Base-by-base conservation (phyloP, 805 yeast species). In the Zygoascus flipseniorum region DNA sequence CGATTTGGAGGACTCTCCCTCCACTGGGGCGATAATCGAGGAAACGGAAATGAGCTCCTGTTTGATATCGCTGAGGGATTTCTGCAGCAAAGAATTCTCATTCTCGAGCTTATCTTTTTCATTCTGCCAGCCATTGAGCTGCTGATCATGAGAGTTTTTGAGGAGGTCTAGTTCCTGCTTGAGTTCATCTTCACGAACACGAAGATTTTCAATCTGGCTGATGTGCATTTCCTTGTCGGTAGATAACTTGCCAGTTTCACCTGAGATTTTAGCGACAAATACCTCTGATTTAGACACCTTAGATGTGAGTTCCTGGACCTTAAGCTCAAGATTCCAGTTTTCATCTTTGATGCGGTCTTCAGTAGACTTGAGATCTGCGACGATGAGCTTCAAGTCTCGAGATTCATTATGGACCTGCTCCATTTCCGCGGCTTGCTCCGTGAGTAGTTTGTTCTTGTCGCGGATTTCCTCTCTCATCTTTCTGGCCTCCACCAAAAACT, bases 291-390 rank as follows among this genome's bases (percentile, higher is more conserved):
- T 54, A n/a, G 63, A 47, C 31, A 60, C 26, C 42, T 64, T 59
- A 3, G 58, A 54, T 39, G 55, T 56, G 11, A 61, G 59, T 45
- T 66, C 66, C 48, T 70, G 68, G 8, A 70, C 53, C 47, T 66
- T 63, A 20, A 65, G 56, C 49, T 68, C 71, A 35, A 70, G 60
- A 43, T 69, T 62, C 74, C 74, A 70, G 47, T 69, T 66, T 43
- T 67, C 71, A 20, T 67, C 70, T 41, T 65, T 62, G 55, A 58
- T 60, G 10, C 60, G 56, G 35, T 68, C 60, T 47, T 64, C 67
- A 1, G 64, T 51, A 41, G 54, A 60, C 28, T 57, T 54, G 19
- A 61, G 52, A 6, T 56, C 53, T 9, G 55, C 56, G 23, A 58
- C 54, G 41, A 56, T 43, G n/a, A 53, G 54, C 46, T 62, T 62